Evolutionary conservation across 768 basidiomycete genomes (phyloP), one percentile per base, ranked within the genome.

Genomic region (Leucocoprinus sp.): DNA sequence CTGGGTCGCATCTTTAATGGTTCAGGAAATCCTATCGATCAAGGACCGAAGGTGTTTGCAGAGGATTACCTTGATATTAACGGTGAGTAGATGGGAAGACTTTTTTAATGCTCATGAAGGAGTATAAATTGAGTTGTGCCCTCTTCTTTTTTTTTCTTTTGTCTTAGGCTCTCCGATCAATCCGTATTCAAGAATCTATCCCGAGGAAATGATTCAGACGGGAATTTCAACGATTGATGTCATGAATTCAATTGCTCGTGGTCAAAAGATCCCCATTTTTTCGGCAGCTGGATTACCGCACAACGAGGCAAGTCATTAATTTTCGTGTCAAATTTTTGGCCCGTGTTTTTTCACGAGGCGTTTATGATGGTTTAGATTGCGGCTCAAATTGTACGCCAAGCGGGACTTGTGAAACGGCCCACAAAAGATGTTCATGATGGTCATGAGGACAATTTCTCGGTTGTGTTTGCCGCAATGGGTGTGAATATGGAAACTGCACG

Each of bases 161-260:
- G n/a, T 95, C 36, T 19, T 22, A 96, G 93, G 93, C 50, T 95
- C 92, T 4, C 96, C 96, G 35, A 99, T 98, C 69, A 99, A 95
- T 64, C 92, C 92, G 17, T 95, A 83, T 65, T 90, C 89, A 51
- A 93, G 96, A 62, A 98, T 97, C 70, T 98, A 99, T 70, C 96
- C 96, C 50, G 96, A 98, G 67, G 96, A 99, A 69, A 99, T 99
- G 96, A 98, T 99, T 53, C 96, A 99, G 66, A 99, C 96, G 27
- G 96, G 96, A 67, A 98, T 98, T 59, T 99, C 96, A 35, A 99
- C 96, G 19, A 93, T 95, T 60, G 92, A 95, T 62, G 80, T 80
- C 34, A 95, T 95, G 92, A 93, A 99, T 69, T 95, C 95, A 48
- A 99, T 99, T 61, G 96, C 96, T 50, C 92, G 96, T 69, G 96